Evolutionary conservation across 2,329 filamentous ascomycete genomes (phyloP).

Genomic region (Chaetomiaceae sp.): DNA sequence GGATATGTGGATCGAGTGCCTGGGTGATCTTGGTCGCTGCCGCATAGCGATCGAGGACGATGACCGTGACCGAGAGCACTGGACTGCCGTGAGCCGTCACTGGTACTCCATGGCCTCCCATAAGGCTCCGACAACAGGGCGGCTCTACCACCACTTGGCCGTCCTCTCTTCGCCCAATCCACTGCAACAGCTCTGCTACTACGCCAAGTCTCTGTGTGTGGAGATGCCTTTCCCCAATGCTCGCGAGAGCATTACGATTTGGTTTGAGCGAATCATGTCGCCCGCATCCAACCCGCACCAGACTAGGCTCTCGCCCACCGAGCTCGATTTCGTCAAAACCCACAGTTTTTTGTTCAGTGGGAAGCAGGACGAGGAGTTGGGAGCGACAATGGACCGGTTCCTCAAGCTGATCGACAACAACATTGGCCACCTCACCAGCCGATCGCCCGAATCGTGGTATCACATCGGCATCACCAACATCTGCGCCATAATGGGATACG

Average conservation of each 20-base stretch:
- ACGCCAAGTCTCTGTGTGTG: conserved; percentile 66
- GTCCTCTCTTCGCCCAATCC: conserved; percentile 68
- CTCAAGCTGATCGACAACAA: conserved; percentile 50
- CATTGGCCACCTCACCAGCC: conserved; percentile 47
- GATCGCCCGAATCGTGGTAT: conserved; percentile 51
- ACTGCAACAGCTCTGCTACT: conserved; percentile 68
- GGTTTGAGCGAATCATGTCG: conserved; percentile 58
- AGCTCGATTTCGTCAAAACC: conserved; percentile 58
- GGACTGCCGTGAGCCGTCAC: conserved; percentile 72
- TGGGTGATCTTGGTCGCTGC: conserved; percentile 77
- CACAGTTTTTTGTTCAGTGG: conserved; percentile 62
- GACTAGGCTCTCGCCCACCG: conserved; percentile 41
- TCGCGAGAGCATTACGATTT: conserved; percentile 63
- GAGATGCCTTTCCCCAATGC: conserved; percentile 62
- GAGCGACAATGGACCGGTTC: conserved; percentile 45
- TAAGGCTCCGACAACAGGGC: conserved; percentile 66
- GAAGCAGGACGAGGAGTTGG: conserved; percentile 44
- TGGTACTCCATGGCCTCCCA: conserved; percentile 87
- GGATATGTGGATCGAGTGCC: conserved; percentile 89
- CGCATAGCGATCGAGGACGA: conserved; percentile 91
- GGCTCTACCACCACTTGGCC: conserved; percentile 84
- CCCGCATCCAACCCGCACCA: conserved; percentile 29
- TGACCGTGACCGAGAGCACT: conserved; percentile 68
- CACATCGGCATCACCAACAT: conserved; percentile 55
- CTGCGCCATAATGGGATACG: conserved; percentile 50